Base-by-base conservation (phyloP, 305 asterid species). In the Fraxinus floribunda region DNA sequence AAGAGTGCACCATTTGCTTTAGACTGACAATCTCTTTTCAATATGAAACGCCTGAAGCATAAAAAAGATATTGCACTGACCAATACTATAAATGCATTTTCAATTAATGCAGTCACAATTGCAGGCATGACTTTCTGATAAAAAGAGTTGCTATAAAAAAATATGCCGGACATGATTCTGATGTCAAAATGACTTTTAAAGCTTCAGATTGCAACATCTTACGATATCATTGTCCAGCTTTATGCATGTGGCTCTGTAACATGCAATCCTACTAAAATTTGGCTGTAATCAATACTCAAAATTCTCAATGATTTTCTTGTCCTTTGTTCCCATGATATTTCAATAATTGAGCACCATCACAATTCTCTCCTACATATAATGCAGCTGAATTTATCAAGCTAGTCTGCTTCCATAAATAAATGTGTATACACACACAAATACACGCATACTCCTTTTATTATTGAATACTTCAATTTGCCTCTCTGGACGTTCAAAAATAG, bases 1-100 rank as follows among this genome's bases (percentile, higher is more conserved):
- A 87, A 79, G 83, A 84, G 78, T 49, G 79, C 34, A 64, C 64
- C 82, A 78, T 85, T 44, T 79, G 75, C 9, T 85, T 90, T 85
- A 90, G 86, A 83, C 81, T 78, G 24, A 71, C 80, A 86, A 79
- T 46, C 71, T 80, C 78, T 80, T 72, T 78, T 36, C 79, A 24
- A 29, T 68, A 71, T 80, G 46, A 82, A 86, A 83, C 66, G 81
- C 71, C 83, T 80, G 80, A 88, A 80, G 82, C 78, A 79, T 57
- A 49, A 78, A 36, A 46, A 52, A 68, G 52, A 18, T 38, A 52
- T n/a, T 26, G 72, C 38, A 70, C 78, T 79, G 35, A 72, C 83
- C 85, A 75, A 41, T 52, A 36, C n/a, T 55, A 55, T 46, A 44
- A 70, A 15, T 18, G 76, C 18, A 55, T 30, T 34, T 39, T 73